Base-by-base conservation (phyloP, 306 rosid genomes). In the Dalbergia cochinchinensis region DNA sequence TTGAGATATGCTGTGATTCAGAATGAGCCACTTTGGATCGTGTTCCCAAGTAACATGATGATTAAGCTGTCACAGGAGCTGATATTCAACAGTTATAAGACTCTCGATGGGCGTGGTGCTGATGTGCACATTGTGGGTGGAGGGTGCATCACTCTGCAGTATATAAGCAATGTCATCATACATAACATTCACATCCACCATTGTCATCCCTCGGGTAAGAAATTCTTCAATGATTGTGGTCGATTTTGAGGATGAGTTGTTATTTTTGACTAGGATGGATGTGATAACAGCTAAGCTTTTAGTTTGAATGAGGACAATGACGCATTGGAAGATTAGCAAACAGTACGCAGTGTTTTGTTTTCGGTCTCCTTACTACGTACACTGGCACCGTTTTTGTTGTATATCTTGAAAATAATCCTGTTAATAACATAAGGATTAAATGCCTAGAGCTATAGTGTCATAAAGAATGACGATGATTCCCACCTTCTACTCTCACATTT, bases 111-210 rank as follows among this genome's bases (percentile, higher is more conserved):
- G 7, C 89, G 99, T 6, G 99, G 99, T 0, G 99, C 97, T 9
- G 95, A 94, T 77, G 99, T 94, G 10, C 97, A 94, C 63, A 92
- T 94, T 72, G 94, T 91, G 14, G 99, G 99, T 0, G 99, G 99
- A 42, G 99, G 99, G 0, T 94, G 99, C 87, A 89, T 94, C 22
- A 94, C 99, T 12, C 69, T 94, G 88, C 99, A 94, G 87, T 92
- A 65, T 69, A 92, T 94, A 44, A 92, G 97, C 76, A 94, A 94
- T 78, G 91, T 94, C 71, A 94, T 94, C 54, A 94, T 94, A 69
- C 99, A 92, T 76, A 94, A 94, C 60, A 86, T 94, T 68, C 99
- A 94, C 45, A 71, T 94, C 84, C 99, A 94, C 76, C 99, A 94
- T 72, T 94, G 99, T 78, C 82, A 89, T 76, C 89, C 79, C 31